Percentiles rank a stretch among this genome's conserved stretches.
phyloP scores from a whole-genome alignment of 139 green algal genomes.

The Tetradesmus obliquus region DNA sequence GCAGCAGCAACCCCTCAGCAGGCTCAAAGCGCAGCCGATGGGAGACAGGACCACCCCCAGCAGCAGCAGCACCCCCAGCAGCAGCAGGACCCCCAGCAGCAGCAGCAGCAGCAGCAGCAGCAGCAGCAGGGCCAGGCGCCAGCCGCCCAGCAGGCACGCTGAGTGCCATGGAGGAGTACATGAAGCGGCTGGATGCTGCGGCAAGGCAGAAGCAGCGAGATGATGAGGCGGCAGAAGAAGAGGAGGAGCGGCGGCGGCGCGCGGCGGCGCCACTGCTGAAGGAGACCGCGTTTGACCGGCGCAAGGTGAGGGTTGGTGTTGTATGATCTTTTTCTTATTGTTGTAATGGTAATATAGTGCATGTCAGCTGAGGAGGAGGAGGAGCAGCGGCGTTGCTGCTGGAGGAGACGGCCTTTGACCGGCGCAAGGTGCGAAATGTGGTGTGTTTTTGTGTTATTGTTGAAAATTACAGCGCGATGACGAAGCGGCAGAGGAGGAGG shows the following conservation, averaged over 20 bases:
- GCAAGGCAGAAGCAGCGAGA: background rate
- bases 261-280: conserved; percentile 62
- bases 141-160: conserved; percentile 51
- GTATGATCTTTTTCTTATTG: background rate
- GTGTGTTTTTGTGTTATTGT: background rate
- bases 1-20: background rate
- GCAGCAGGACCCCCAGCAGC: background rate
- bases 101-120: background rate
- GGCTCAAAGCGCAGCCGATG: background rate
- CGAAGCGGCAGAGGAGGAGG: conserved; percentile 51
- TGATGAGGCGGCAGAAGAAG: conserved; percentile 48
- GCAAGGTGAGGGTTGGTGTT: conserved; percentile 49
- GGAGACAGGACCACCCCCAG: background rate
- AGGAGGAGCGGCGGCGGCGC: conserved; percentile 47
- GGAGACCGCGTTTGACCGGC: conserved; percentile 74
- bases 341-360: conserved; percentile 15
- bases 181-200: conserved; percentile 29
- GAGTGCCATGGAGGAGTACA: conserved; percentile 74
- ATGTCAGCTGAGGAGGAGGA: conserved; percentile 41
- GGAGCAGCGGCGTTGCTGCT: conserved; percentile 46
- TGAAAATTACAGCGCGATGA: background rate
- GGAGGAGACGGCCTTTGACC: conserved; percentile 75
- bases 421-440: conserved; percentile 50
- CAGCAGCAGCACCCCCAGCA: background rate
- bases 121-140: background rate